Evolutionary conservation across 2,329 filamentous ascomycete genomes (phyloP).

Genomic region (Thielaviopsis euricoi): DNA sequence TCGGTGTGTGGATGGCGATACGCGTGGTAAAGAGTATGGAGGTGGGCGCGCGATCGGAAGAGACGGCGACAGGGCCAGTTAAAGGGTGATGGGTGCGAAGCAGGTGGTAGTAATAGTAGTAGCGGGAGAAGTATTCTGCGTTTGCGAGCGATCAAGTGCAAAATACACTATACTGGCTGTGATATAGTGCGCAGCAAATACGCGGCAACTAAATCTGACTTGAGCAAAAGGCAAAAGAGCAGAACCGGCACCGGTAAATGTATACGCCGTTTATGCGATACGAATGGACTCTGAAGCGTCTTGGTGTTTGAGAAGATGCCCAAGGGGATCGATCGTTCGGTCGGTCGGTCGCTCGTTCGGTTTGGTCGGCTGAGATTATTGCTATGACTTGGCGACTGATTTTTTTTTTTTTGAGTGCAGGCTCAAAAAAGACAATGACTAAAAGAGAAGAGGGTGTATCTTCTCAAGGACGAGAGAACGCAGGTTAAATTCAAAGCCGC

Average conservation of each 20-base stretch:
- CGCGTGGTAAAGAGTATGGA: not conserved
- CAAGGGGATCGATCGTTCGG: not conserved
- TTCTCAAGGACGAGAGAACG: constrained; percentile 7
- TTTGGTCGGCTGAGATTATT: not conserved
- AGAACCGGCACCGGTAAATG: not conserved
- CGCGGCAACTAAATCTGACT: not conserved
- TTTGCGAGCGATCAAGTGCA: no score
- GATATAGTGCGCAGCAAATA: not conserved
- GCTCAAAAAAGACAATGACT: not conserved
- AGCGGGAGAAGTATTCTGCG: no score
- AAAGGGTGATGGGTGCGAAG: not conserved
- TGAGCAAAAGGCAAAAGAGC: not conserved
- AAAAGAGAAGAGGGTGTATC: constrained; percentile 1
- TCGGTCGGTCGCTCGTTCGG: not conserved
- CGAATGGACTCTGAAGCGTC: not conserved
- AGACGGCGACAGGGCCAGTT: not conserved
- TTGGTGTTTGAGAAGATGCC: not conserved
- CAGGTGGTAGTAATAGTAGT: not conserved
- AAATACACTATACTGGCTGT: not conserved
- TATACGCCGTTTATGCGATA: not conserved
- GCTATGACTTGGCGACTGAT: not conserved
- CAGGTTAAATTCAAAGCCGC: constrained; percentile 6
- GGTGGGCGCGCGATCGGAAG: not conserved
- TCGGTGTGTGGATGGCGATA: not conserved
- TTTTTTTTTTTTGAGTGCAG: not conserved